Evolutionary conservation across 2,329 filamentous ascomycete species (phyloP).

Genomic region (Pseudocercospora cruenta): DNA sequence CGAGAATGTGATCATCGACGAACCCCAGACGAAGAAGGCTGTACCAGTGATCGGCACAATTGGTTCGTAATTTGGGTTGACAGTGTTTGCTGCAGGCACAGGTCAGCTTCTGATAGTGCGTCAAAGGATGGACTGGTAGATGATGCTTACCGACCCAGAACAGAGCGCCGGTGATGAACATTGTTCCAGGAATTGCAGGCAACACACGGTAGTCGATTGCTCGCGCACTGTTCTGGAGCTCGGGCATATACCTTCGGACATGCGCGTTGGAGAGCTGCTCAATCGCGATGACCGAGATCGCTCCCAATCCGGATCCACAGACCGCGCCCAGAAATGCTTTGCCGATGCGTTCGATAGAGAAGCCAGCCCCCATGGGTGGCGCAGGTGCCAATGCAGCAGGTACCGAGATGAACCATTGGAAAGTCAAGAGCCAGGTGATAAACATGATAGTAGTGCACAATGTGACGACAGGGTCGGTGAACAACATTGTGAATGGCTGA

Average conservation of each 20-base stretch:
- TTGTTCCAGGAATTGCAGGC: slow-evolving; percentile 42
- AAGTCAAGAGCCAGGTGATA: slow-evolving; percentile 37
- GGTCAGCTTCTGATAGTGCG: not conserved
- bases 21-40: slow-evolving; percentile 40
- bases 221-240: not conserved
- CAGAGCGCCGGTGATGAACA: slow-evolving; percentile 36
- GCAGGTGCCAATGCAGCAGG: slow-evolving; percentile 32
- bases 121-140: not conserved
- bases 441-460: slow-evolving; percentile 33
- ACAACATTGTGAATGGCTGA: slow-evolving; percentile 29
- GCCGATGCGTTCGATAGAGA: slow-evolving; percentile 36
- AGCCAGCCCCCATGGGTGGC: slow-evolving; percentile 33
- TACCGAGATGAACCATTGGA: slow-evolving; percentile 40
- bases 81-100: slow-evolving; percentile 30
- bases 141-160: slow-evolving; percentile 40
- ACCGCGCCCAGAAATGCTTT: slow-evolving; percentile 41
- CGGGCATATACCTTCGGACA: slow-evolving; percentile 5
- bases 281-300: slow-evolving; percentile 33
- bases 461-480: slow-evolving; percentile 37
- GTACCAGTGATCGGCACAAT: slow-evolving; percentile 41
- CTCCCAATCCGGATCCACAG: slow-evolving; percentile 36
- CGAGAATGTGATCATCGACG: slow-evolving; percentile 38
- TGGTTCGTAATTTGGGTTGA: slow-evolving; percentile 33
- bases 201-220: slow-evolving; percentile 40
- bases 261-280: slow-evolving; percentile 28